Conservation (phyloP, 31 red algal species). For the Odonthalia washingtoniensis region DNA sequence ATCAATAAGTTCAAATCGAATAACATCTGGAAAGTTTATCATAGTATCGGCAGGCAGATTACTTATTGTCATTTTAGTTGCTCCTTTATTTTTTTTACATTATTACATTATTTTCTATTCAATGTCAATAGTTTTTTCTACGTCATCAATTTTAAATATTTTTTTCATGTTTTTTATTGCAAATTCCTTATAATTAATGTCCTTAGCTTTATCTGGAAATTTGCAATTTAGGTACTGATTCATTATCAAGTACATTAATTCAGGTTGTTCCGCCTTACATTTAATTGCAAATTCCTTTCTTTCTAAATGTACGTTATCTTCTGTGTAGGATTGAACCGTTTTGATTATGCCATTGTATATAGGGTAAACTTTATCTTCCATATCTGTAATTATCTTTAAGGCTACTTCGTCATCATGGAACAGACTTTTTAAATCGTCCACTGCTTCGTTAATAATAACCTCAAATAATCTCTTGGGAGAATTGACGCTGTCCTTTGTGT, state of each 20-base stretch:
- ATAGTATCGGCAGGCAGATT: too few species aligned
- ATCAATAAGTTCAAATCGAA: too few species aligned
- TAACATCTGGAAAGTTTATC: too few species aligned
- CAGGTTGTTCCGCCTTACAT: background rate
- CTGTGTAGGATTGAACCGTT: background rate
- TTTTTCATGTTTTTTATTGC: too few species aligned
- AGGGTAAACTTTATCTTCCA: background rate
- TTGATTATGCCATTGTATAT: slow-evolving; percentile 11
- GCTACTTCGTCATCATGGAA: background rate
- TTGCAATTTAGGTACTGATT: too few species aligned
- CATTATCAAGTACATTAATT: slow-evolving; percentile 9
- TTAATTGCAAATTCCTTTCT: slow-evolving; percentile 8
- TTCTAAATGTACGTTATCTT: slow-evolving; percentile 5
- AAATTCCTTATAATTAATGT: too few species aligned
- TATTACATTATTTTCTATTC: too few species aligned
- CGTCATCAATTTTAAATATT: too few species aligned
- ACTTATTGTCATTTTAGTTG: too few species aligned
- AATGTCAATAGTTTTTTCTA: too few species aligned
- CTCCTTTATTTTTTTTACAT: too few species aligned
- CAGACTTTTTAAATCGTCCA: background rate
- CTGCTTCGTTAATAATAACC: slow-evolving; percentile 16
- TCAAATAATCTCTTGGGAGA: slow-evolving; percentile 11
- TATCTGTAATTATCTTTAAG: background rate
- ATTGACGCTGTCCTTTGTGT: background rate
- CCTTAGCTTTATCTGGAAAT: too few species aligned